Evolutionary conservation across 495 filamentous ascomycete species (phyloP).

Genomic region (Trichoderma orchidacearum): DNA sequence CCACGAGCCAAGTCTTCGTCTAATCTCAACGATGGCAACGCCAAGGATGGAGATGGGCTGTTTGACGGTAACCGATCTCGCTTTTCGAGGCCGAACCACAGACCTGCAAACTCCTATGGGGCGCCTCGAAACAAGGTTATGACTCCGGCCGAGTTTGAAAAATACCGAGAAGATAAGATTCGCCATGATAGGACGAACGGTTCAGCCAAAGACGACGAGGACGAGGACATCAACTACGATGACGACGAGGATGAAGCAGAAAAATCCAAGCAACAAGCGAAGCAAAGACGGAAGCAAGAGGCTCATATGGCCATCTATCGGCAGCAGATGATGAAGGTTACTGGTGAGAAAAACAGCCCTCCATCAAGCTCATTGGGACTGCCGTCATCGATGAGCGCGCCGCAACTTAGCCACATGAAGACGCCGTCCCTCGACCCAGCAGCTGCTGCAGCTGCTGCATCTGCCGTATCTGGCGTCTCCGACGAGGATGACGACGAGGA

Average conservation of each 20-base stretch:
- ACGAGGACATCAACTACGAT: slow-evolving; percentile 45
- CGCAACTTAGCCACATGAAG: slow-evolving; percentile 26
- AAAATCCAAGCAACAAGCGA: slow-evolving; percentile 54
- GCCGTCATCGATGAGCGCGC: slow-evolving; percentile 40
- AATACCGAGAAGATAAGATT: slow-evolving; percentile 68
- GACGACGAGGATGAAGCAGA: slow-evolving; percentile 82
- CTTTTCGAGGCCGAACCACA: slow-evolving; percentile 38
- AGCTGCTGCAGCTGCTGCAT: slow-evolving; percentile 2
- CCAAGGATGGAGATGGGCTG: slow-evolving; percentile 14
- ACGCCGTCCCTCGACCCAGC: slow-evolving; percentile 4
- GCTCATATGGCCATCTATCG: slow-evolving; percentile 83
- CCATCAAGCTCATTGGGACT: slow-evolving; percentile 24
- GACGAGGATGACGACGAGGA: slow-evolving; percentile 73
- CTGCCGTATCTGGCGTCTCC: slow-evolving; percentile 15
- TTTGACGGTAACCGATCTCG: slow-evolving; percentile 39
- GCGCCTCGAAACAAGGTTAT: slow-evolving; percentile 58
- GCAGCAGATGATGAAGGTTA: slow-evolving; percentile 96
- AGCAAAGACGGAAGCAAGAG: slow-evolving; percentile 77
- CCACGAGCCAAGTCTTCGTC: not conserved
- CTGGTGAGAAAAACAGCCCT: slow-evolving; percentile 50
- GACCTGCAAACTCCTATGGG: slow-evolving; percentile 20
- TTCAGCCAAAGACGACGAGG: slow-evolving; percentile 31
- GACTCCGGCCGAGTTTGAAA: slow-evolving; percentile 80
- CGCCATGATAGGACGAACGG: slow-evolving; percentile 21
- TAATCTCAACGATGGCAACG: not conserved